Conservation (phyloP, 2,329 filamentous ascomycete species). For the Alternaria sp. region DNA sequence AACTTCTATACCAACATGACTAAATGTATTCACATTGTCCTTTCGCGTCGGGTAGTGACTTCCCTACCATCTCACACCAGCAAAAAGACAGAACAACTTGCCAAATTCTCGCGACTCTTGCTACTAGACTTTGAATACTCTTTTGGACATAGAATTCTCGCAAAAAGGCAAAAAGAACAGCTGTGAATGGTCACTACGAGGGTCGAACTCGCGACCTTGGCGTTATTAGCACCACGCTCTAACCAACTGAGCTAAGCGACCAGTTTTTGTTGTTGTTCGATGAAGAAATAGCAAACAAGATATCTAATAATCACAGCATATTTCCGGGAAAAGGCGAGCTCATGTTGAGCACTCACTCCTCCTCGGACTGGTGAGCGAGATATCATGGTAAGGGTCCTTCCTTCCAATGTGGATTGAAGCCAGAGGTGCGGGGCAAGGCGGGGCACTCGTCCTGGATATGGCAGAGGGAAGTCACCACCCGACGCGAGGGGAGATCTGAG, state of each 20-base stretch:
- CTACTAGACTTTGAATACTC: too few relatives aligned
- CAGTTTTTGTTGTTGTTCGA: background rate
- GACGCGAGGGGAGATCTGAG: too few relatives aligned
- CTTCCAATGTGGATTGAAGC: background rate
- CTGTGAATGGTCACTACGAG: conserved; percentile 23
- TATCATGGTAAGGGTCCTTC: background rate
- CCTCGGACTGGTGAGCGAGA: conserved; percentile 3
- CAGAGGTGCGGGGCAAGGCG: background rate
- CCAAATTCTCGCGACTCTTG: too few relatives aligned
- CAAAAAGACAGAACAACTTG: too few relatives aligned
- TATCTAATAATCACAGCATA: too few relatives aligned
- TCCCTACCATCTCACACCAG: too few relatives aligned
- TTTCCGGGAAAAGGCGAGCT: too few relatives aligned
- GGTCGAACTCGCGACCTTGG: conserved; percentile 18
- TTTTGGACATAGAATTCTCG: too few relatives aligned
- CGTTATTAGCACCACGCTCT: background rate
- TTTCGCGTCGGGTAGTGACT: background rate
- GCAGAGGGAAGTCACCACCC: background rate
- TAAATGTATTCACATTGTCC: background rate
- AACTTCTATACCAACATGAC: background rate
- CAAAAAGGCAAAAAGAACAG: conserved; percentile 2
- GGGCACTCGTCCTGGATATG: too few relatives aligned
- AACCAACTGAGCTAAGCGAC: background rate
- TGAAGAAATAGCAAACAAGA: background rate
- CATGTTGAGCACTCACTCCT: too few relatives aligned